phyloP scores from a whole-genome alignment of 2,329 filamentous ascomycete species.

The Fusarium sp. region DNA sequence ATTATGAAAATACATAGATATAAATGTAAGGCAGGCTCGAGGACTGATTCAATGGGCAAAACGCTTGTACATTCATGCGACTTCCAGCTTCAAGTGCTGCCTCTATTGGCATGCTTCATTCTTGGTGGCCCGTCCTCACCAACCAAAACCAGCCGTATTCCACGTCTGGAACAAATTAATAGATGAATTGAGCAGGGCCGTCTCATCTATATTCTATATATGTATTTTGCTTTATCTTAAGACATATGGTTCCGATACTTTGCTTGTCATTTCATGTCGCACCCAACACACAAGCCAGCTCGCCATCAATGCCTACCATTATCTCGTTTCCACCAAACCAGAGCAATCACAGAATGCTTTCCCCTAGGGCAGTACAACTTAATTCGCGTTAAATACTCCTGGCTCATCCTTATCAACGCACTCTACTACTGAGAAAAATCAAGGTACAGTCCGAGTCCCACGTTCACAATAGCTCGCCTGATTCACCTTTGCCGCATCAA shows the following conservation, averaged over 20 bases:
- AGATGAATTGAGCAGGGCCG: rapidly evolving
- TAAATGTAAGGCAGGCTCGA: background rate
- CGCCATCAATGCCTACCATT: background rate
- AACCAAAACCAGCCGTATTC: background rate
- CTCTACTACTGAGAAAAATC: background rate
- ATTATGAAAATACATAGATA: background rate
- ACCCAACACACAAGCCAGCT: background rate
- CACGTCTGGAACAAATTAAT: background rate
- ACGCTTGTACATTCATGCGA: background rate
- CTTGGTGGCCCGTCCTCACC: background rate
- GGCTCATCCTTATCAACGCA: background rate
- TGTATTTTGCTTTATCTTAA: background rate
- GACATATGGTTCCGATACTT: background rate
- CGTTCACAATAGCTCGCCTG: background rate
- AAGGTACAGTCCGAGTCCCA: background rate
- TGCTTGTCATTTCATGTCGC: background rate
- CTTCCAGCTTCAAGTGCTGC: background rate
- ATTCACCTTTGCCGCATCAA: background rate
- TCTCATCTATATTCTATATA: background rate
- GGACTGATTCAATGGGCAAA: background rate
- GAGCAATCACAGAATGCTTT: background rate
- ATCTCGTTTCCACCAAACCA: background rate
- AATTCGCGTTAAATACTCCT: background rate
- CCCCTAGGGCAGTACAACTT: background rate
- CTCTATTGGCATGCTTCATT: background rate